Evolutionary conservation across 148 eudicot genomes (phyloP).

Genomic region (Arctostaphylos glauca): DNA sequence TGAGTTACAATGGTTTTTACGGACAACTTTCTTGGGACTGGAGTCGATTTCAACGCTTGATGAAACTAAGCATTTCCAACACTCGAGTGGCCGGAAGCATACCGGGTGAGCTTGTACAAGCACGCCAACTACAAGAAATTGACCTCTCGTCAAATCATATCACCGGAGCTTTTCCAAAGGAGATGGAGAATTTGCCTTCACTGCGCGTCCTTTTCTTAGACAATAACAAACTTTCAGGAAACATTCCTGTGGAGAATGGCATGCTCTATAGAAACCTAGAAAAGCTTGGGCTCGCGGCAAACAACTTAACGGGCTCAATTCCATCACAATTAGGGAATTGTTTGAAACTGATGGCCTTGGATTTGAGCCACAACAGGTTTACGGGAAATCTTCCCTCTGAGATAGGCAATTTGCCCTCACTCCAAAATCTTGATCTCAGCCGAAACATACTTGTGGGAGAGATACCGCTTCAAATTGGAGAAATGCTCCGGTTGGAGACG

Average conservation of each 20-base stretch:
- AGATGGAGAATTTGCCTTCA: constrained; percentile 27
- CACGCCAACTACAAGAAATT: constrained; percentile 25
- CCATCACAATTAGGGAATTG: constrained; percentile 40
- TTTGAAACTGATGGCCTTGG: constrained; percentile 30
- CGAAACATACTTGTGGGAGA: not conserved
- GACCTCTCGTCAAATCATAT: constrained; percentile 49
- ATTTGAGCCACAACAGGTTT: constrained; percentile 34
- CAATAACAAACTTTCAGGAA: constrained; percentile 43
- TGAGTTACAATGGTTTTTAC: constrained; percentile 39
- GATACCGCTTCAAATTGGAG: not conserved
- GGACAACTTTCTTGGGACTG: constrained; percentile 52
- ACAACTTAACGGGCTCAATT: constrained; percentile 33
- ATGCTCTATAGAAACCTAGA: constrained; percentile 26
- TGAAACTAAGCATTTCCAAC: constrained; percentile 35
- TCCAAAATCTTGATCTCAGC: constrained; percentile 21
- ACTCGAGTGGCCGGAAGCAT: constrained; percentile 41
- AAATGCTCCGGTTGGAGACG: constrained; percentile 19
- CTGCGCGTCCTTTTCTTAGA: constrained; percentile 34
- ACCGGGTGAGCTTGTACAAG: constrained; percentile 35
- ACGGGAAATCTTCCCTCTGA: constrained; percentile 29
- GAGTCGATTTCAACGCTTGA: constrained; percentile 40
- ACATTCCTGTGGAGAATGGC: constrained; percentile 39
- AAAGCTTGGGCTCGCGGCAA: constrained; percentile 37
- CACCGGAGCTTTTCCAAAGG: constrained; percentile 46
- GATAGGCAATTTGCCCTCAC: constrained; percentile 31